phyloP scores from a whole-genome alignment of 306 rosid genomes.

The Mimosa bimucronata region DNA sequence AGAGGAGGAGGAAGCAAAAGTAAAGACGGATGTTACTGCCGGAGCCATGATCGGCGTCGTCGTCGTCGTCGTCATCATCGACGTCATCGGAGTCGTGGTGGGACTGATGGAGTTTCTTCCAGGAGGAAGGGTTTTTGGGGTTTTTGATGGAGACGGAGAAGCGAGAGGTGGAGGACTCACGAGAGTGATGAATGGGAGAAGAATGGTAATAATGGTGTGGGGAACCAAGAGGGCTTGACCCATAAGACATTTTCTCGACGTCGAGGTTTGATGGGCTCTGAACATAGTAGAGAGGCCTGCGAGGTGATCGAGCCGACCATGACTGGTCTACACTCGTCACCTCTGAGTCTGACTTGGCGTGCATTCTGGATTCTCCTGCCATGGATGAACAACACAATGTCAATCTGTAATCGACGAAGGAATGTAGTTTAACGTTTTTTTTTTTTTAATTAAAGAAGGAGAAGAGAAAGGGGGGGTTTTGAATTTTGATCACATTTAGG shows the following conservation, averaged over 20 bases:
- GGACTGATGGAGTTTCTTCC: constrained; percentile 61
- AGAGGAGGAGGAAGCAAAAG: constrained; percentile 58
- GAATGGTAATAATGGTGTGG: constrained; percentile 77
- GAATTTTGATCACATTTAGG: background rate
- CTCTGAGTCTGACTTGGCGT: constrained; percentile 85
- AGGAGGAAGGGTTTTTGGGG: constrained; percentile 48
- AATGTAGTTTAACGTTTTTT: background rate
- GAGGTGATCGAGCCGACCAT: constrained; percentile 74
- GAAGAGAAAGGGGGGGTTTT: too few species aligned
- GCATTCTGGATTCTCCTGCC: constrained; percentile 48
- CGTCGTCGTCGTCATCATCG: constrained; percentile 37
- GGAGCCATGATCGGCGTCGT: background rate
- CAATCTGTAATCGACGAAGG: background rate
- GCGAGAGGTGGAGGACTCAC: constrained; percentile 93
- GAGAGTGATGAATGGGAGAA: constrained; percentile 94
- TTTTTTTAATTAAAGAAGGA: too few species aligned
- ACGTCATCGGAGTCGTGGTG: constrained; percentile 29
- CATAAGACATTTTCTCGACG: constrained; percentile 94
- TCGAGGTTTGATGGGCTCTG: constrained; percentile 94
- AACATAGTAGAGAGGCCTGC: constrained; percentile 84
- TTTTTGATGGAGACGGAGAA: constrained; percentile 85
- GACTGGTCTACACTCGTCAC: constrained; percentile 79
- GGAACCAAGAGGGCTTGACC: constrained; percentile 75
- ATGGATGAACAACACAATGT: background rate
- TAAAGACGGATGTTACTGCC: constrained; percentile 52